A percentile compares a stretch with the other conserved stretches of the same genome.
Conservation (phyloP, 805 yeast species). For the Yamadazyma nakazawae region DNA sequence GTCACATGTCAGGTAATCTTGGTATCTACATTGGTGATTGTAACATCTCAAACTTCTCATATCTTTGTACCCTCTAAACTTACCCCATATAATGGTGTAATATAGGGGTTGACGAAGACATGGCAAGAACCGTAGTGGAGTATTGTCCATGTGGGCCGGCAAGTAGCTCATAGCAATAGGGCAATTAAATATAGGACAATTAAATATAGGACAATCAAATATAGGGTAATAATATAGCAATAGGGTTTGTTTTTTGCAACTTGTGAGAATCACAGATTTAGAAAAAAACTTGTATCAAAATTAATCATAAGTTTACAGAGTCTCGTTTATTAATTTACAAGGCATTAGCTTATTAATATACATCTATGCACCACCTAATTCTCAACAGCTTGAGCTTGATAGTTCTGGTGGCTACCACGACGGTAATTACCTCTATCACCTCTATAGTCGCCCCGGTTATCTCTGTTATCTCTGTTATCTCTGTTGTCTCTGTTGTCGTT, state of each 20-base stretch:
- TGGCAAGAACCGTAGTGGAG: neutral
- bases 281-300: neutral
- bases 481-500: constrained; percentile 2
- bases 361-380: constrained; percentile 5
- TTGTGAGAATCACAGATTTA: neutral
- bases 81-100: constrained; percentile 3
- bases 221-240: neutral
- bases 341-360: constrained; percentile 3
- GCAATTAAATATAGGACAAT: neutral
- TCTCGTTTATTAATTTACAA: neutral
- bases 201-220: neutral
- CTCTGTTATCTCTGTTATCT: constrained; percentile 2
- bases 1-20: constrained; percentile 7
- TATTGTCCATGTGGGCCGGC: neutral
- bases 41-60: constrained; percentile 13
- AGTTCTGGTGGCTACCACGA: constrained; percentile 10
- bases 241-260: neutral
- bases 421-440: constrained; percentile 12
- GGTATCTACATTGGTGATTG: constrained; percentile 2
- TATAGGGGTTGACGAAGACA: constrained; percentile 1
- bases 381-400: constrained; percentile 4
- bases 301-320: neutral
- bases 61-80: constrained; percentile 13
- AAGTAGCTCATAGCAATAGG: neutral
- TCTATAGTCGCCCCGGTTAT: constrained; percentile 10